These are phyloP conservation scores for Euphrasia arctica DNA, from an alignment of 305 asterid species.

Conservation along the genomic window DNA sequence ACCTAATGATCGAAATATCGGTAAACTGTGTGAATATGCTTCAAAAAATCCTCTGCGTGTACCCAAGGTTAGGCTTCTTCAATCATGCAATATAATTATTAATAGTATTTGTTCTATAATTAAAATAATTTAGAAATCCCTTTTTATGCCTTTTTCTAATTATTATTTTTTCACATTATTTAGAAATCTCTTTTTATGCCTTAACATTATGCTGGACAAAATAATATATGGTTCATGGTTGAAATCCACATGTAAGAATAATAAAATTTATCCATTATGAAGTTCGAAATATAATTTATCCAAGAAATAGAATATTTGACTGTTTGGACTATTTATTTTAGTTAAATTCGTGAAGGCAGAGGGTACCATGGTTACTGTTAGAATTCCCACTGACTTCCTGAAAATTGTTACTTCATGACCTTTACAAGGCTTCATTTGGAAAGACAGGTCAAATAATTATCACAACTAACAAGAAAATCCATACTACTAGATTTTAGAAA, in stretches of 20 bases:
- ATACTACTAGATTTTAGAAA: neutral
- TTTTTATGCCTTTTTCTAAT: neutral
- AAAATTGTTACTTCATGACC: slow-evolving; percentile 5
- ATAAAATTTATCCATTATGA: slow-evolving; percentile 1
- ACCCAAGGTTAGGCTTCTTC: slow-evolving; percentile 56
- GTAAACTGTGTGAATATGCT: slow-evolving; percentile 77
- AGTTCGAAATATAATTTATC: neutral
- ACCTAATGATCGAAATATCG: slow-evolving; percentile 68
- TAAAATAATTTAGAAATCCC: no score
- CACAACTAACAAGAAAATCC: slow-evolving; percentile 6
- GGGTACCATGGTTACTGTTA: neutral
- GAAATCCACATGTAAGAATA: neutral
- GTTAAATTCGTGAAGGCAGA: slow-evolving; percentile 2
- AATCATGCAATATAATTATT: slow-evolving; percentile 15
- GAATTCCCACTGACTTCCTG: slow-evolving; percentile 11
- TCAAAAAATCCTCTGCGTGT: slow-evolving; percentile 77
- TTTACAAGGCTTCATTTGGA: neutral
- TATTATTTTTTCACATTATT: neutral
- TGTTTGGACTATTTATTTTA: neutral
- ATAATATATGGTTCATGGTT: slow-evolving; percentile 3
- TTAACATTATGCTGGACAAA: slow-evolving; percentile 12
- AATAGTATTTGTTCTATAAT: slow-evolving; percentile 9
- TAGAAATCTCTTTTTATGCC: neutral
- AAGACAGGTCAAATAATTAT: neutral
- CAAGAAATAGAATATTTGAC: neutral